Evolutionary conservation across 495 filamentous ascomycete species (phyloP), one percentile per base, ranked within the genome.

Genomic region (Hypoxylon rickii): DNA sequence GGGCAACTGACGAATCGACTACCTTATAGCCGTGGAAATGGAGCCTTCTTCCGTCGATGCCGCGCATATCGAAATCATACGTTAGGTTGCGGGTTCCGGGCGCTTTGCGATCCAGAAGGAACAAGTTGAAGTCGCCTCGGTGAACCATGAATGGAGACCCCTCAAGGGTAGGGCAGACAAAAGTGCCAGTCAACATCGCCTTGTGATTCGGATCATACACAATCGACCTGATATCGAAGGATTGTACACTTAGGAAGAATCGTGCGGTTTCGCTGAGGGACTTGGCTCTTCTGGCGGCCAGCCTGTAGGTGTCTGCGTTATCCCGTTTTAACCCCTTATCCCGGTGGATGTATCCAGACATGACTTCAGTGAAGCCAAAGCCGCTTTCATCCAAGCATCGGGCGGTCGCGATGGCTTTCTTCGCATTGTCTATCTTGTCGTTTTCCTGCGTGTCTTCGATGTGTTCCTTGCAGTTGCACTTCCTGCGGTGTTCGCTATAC

Each of bases 11-110:
- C 3, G 82, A 79, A 66, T 86, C 77, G 24, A 89, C 75, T 3
- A 83, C 70, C 68, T 88, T 87, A 64, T 79, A 81, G 7, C 84
- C 86, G 50, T 83, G 72, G 46, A 89, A 81, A 55, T 80, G 76
- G 32, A 83, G 75, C 31, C 70, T 68, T 33, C 68, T 61, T 8
- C 79, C 80, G 46, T 82, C 70, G 13, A 79, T 69, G 5, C 79
- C 78, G 8, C 72, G 66, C 71, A 89, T 81, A 49, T 82, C 78
- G 38, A 87, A 79, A 49, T 83, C 76, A 56, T 89, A 88, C 0
- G 72, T 80, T 34, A 88, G 61, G 45, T 83, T 84, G 20, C 74
- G 76, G 1, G 79, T 81, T 19, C 84, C 82, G 1, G 86, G 77
- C 0, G 75, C 71, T 54, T 76, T 73, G 31, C 70, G 65, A 57